Conservation (phyloP, 345 rosid species). For the Eucalyptus regnans region DNA sequence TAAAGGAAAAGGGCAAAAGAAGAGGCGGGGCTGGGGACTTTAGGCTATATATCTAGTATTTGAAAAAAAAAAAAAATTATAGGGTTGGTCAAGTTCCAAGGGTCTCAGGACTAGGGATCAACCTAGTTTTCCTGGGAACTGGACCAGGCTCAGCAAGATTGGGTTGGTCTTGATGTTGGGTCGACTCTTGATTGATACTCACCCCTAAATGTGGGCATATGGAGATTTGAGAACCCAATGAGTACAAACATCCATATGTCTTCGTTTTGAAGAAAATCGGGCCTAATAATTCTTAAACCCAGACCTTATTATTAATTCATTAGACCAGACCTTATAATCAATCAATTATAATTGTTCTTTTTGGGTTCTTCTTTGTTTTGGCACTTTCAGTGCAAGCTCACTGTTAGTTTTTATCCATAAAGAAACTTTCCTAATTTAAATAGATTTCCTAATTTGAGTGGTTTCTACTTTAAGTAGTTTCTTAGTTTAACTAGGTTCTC, state of each 20-base stretch:
- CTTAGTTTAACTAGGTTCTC: neutral
- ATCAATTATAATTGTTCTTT: no score
- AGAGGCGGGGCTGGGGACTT: neutral
- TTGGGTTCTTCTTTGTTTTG: neutral
- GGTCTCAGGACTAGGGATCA: neutral
- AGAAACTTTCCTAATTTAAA: no score
- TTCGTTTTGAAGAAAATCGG: neutral
- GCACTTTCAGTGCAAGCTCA: neutral
- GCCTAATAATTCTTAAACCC: neutral
- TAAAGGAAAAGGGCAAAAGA: neutral
- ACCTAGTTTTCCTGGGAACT: fast-evolving
- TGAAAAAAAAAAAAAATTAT: no score
- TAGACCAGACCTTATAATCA: neutral
- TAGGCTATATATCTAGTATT: neutral
- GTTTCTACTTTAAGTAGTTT: neutral
- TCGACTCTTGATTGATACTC: neutral
- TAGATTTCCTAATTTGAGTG: neutral
- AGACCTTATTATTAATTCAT: neutral
- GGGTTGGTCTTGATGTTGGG: neutral
- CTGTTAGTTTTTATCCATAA: neutral
- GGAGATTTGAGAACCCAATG: neutral
- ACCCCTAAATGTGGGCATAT: neutral
- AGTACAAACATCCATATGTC: neutral
- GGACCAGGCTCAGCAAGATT: fast-evolving
- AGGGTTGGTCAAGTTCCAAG: neutral